Conservation (phyloP, 2,329 filamentous ascomycete species). For the Ophiostoma fasciatum region DNA sequence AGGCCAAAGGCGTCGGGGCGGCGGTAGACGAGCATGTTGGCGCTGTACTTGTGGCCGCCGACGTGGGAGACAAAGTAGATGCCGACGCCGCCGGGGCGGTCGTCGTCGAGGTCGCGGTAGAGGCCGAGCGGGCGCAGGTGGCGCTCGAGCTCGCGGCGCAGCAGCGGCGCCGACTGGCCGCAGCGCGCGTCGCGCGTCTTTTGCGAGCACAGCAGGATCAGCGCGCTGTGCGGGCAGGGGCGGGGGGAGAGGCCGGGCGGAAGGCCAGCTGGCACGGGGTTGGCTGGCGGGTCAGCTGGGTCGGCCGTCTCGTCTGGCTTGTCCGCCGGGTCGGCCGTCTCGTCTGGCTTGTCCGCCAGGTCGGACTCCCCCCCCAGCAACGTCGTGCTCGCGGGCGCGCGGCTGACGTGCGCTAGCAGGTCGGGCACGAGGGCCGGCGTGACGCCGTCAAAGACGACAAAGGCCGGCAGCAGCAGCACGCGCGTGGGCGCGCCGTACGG, state of each 20-base stretch:
- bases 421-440: slow-evolving; percentile 58
- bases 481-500: slow-evolving; percentile 58
- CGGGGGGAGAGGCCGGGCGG: slow-evolving; percentile 28
- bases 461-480: slow-evolving; percentile 71
- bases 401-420: slow-evolving; percentile 57
- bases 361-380: no score
- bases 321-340: no score
- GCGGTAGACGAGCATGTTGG: slow-evolving; percentile 88
- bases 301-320: no score
- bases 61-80: slow-evolving; percentile 96
- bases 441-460: slow-evolving; percentile 70
- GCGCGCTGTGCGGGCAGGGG: slow-evolving; percentile 64
- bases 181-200: slow-evolving; percentile 89
- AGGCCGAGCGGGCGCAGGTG: slow-evolving; percentile 74
- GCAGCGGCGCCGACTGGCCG: slow-evolving; percentile 79
- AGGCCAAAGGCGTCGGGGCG: slow-evolving; percentile 42
- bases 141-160: slow-evolving; percentile 79
- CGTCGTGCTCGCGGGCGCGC: slow-evolving; percentile 57
- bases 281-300: no score
- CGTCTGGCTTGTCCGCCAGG: no score
- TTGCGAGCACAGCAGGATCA: slow-evolving; percentile 90
- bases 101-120: slow-evolving; percentile 76
- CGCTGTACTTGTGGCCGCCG: slow-evolving; percentile 90
- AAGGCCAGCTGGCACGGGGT: no score
- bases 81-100: slow-evolving; percentile 78